Percentiles rank a stretch among this genome's conserved stretches.
Conservation (phyloP, 306 rosid species). For the Myrica gale region DNA sequence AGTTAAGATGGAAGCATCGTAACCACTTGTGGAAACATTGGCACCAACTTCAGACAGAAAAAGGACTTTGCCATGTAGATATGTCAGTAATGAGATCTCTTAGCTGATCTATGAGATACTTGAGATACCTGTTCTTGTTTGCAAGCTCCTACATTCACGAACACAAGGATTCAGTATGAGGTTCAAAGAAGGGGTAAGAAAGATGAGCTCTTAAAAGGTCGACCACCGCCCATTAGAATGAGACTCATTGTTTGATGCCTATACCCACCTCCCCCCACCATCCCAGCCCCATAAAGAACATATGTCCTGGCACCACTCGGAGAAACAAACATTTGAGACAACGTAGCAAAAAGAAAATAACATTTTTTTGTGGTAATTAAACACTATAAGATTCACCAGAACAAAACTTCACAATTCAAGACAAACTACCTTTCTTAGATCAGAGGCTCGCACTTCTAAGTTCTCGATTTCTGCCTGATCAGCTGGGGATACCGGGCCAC, state of each 20-base stretch:
- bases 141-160: conserved; percentile 63
- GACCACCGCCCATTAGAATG: not conserved
- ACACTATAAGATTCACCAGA: conserved; percentile 1
- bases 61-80: conserved; percentile 96
- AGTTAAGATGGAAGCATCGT: conserved; percentile 7
- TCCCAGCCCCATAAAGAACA: not conserved
- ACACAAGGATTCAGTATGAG: conserved; percentile 7
- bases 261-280: not conserved
- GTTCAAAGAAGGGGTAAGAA: conserved; percentile 5
- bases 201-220: not conserved
- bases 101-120: conserved; percentile 77
- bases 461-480: conserved; percentile 72
- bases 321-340: not conserved
- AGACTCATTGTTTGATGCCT: not conserved
- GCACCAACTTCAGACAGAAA: conserved; percentile 45
- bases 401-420: not conserved
- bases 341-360: not conserved
- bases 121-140: conserved; percentile 65
- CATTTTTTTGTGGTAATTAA: too few relatives aligned
- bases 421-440: conserved; percentile 61
- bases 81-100: conserved; percentile 77
- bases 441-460: conserved; percentile 66
- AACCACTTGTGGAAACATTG: conserved; percentile 13
- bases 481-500: conserved; percentile 36
- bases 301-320: not conserved